Evolutionary conservation across 148 eudicot genomes (phyloP), one percentile per base, ranked within the genome.

Genomic region (Oxyria digyna): DNA sequence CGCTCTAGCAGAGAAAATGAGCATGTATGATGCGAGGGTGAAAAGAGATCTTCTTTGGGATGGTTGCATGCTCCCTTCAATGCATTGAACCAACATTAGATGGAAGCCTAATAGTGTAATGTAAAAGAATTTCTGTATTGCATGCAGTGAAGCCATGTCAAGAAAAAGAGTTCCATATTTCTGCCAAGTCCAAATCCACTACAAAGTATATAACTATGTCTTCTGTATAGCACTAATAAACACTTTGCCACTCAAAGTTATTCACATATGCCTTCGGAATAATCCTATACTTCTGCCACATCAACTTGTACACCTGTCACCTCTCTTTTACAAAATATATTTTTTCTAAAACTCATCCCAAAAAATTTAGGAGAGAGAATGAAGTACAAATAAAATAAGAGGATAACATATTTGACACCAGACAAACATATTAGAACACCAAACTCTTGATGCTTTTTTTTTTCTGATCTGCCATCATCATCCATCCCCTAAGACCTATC

Each of bases 11-110:
- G 89, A 78, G 73, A 84, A 79, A 71, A 91, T 78, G 43, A 91
- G 87, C 97, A 91, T 91, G 84, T 78, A 77, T 31, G 91, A 84
- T 23, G 95, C 91, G 86, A 85, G 69, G 14, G 87, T 88, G 78
- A 86, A 88, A 73, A 91, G 87, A 73, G 97, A 91, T 82, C 95
- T 80, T 79, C 91, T 84, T 46, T 80, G 82, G 38, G 84, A 84
- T 79, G 91, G 89, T 73, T 72, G 94, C 71, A 90, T 69, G 72
- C 83, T 83, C 66, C 88, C 96, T 89, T 74, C 81, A 79, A 67
- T 20, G 71, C 74, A 55, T 41, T 15, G 14, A 73, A 55, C 48
- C 21, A 31, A 62, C 48, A 43, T 79, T 62, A 80, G 74, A 80
- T 62, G 33, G n/a, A 57, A 11, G 15, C 27, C 17, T 20, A 70